phyloP scores from a whole-genome alignment of 75 land plant genomes.

The Ceratopteris richardii region DNA sequence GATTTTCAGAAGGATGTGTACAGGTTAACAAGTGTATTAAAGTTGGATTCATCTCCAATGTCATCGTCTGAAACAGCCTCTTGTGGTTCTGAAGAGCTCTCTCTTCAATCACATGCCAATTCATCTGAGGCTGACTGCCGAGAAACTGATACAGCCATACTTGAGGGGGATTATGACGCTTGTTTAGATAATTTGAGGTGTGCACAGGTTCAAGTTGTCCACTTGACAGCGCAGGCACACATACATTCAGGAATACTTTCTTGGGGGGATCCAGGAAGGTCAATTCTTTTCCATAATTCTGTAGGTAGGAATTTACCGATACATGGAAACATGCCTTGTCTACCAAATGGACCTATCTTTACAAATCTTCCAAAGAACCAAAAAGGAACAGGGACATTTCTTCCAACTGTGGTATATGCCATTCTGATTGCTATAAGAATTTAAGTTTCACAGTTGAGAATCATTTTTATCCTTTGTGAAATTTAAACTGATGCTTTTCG shows the following conservation, averaged over 20 bases:
- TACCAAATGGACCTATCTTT: not conserved
- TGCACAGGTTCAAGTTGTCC: slow-evolving; percentile 8
- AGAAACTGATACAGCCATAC: slow-evolving; percentile 6
- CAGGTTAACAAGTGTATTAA: too few species aligned
- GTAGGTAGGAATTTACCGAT: not conserved
- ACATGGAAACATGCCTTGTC: not conserved
- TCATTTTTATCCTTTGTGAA: too few species aligned
- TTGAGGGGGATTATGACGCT: slow-evolving; percentile 10
- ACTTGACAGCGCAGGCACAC: too few species aligned
- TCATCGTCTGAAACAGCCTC: too few species aligned
- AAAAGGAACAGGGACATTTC: slow-evolving; percentile 77
- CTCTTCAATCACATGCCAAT: too few species aligned
- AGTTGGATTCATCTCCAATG: too few species aligned
- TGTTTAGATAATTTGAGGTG: slow-evolving; percentile 9
- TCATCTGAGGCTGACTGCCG: not conserved
- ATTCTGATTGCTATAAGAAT: too few species aligned
- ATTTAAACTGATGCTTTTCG: not conserved
- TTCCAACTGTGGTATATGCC: slow-evolving; percentile 62
- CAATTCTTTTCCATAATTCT: not conserved
- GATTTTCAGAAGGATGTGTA: too few species aligned
- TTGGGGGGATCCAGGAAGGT: slow-evolving; percentile 24
- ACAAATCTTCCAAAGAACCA: slow-evolving; percentile 45
- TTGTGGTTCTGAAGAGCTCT: too few species aligned
- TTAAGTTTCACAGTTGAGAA: too few species aligned
- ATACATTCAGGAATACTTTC: not conserved